Evolutionary conservation across 208 protist species (phyloP).

Genomic region (Spongospora subterranea): DNA sequence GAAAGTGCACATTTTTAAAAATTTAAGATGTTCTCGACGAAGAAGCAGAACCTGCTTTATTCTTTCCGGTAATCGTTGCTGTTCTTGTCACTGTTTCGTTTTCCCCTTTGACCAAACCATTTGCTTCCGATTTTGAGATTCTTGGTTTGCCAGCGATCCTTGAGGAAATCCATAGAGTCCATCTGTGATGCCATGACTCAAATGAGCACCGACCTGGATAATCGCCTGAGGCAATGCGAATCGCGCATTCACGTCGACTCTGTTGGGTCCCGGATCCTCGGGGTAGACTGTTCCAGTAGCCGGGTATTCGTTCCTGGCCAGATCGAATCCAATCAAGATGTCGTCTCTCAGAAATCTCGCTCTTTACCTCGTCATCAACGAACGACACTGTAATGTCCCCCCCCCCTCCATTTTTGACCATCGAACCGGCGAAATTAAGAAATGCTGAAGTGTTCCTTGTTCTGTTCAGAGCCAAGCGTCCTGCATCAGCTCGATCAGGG

Average conservation of each 20-base stretch:
- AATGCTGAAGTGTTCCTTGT: no score
- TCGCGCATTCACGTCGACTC: neutral
- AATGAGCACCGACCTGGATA: neutral
- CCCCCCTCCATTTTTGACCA: neutral
- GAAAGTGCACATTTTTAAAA: no score
- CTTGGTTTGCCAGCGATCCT: neutral
- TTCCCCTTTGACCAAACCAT: no score
- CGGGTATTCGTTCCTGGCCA: neutral
- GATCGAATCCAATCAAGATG: neutral
- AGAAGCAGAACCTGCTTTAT: neutral
- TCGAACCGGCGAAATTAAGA: no score
- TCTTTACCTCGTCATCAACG: neutral
- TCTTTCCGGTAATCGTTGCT: neutral
- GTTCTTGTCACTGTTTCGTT: no score
- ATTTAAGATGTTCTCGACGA: no score
- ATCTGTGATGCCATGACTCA: neutral
- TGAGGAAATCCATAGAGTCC: slow-evolving; percentile 1
- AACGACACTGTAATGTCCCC: neutral
- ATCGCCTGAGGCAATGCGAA: neutral
- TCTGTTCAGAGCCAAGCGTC: no score
- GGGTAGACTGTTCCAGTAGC: neutral
- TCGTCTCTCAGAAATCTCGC: neutral
- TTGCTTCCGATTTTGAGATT: no score
- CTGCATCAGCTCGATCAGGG: no score
- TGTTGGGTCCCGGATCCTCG: neutral